A percentile compares a stretch with the other conserved stretches of the same genome.
phyloP scores from a whole-genome alignment of 2,329 filamentous ascomycete species.

The Botrytis paeoniae region DNA sequence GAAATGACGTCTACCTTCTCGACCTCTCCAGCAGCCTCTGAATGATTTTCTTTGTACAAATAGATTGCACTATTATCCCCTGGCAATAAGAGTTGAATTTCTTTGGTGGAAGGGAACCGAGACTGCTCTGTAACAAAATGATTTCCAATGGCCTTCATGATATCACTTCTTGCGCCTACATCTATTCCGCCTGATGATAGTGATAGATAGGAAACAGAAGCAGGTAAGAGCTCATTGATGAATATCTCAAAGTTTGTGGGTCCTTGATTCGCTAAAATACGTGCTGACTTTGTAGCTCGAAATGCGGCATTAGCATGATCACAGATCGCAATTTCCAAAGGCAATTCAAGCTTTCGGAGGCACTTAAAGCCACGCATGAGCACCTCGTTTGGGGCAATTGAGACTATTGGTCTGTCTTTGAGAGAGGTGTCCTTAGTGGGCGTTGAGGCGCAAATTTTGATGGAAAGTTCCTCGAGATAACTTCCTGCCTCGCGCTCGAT shows the following conservation, averaged over 20 bases:
- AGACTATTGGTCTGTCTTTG: background rate
- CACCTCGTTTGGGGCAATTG: background rate
- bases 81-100: background rate
- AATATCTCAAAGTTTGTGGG: background rate
- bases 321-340: background rate
- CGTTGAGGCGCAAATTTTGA: background rate
- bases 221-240: background rate
- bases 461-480: conserved; percentile 4
- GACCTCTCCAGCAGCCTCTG: background rate
- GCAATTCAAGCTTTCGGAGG: background rate
- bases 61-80: background rate
- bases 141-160: background rate
- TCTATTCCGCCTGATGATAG: background rate
- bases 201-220: background rate
- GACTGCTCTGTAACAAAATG: background rate
- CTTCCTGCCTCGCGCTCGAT: background rate
- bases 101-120: background rate
- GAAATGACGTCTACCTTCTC: background rate
- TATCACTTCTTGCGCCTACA: background rate
- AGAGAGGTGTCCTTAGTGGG: background rate
- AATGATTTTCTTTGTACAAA: background rate
- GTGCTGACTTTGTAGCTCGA: background rate
- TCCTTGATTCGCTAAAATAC: background rate
- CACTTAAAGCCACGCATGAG: background rate
- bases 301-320: background rate